Conservation (phyloP, 208 protist genomes). For the Tritrichomonas foetus region DNA sequence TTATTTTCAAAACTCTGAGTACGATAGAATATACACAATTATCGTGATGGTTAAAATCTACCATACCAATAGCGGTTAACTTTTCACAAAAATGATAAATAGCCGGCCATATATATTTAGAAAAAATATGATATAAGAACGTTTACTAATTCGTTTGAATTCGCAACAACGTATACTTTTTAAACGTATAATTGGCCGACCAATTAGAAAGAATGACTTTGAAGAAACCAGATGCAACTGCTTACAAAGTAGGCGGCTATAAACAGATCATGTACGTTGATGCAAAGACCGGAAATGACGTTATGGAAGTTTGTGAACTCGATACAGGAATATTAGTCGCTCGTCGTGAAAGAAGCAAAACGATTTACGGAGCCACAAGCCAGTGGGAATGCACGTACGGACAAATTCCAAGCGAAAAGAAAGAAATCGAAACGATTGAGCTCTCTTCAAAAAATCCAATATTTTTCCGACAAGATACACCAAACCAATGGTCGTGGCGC, state of each 20-base stretch:
- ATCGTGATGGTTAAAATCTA: too few relatives aligned
- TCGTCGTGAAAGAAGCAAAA: neutral
- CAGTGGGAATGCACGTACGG: slow-evolving; percentile 4
- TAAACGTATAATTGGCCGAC: too few relatives aligned
- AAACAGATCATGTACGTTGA: neutral
- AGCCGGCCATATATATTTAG: too few relatives aligned
- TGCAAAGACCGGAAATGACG: neutral
- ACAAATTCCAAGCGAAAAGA: neutral
- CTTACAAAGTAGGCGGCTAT: neutral
- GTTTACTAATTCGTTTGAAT: too few relatives aligned
- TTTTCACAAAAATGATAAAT: too few relatives aligned
- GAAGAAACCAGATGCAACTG: neutral
- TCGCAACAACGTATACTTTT: too few relatives aligned
- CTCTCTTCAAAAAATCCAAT: slow-evolving; percentile 28
- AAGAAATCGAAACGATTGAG: slow-evolving; percentile 5
- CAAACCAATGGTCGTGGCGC: neutral
- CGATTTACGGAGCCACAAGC: neutral
- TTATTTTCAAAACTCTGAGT: too few relatives aligned
- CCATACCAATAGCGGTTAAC: too few relatives aligned
- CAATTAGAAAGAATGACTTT: neutral
- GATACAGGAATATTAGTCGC: neutral
- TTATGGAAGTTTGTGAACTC: neutral
- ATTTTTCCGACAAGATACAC: slow-evolving; percentile 15
- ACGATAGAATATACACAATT: too few relatives aligned
- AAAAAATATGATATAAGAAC: too few relatives aligned